Conservation (phyloP, 2,329 filamentous ascomycete genomes). For the Knufia fluminis region DNA sequence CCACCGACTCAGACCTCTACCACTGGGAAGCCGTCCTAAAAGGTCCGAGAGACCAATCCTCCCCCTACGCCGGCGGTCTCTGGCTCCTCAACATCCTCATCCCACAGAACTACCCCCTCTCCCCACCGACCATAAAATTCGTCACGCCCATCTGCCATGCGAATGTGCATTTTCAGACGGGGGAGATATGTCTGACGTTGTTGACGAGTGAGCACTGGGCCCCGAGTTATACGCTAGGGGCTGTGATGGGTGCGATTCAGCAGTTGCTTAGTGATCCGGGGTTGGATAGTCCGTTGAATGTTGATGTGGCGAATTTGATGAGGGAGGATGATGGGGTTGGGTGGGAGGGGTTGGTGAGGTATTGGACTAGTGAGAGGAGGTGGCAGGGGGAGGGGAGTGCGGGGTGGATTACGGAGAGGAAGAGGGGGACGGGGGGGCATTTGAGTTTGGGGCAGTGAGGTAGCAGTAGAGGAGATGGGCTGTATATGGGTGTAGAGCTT, state of each 20-base stretch:
- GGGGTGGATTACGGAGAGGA: constrained; percentile 21
- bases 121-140: constrained; percentile 70
- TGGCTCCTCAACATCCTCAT: constrained; percentile 76
- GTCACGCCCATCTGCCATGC: constrained; percentile 77
- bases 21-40: constrained; percentile 53
- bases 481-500: no score
- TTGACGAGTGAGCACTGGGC: constrained; percentile 67
- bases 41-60: constrained; percentile 35
- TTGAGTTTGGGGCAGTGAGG: no score
- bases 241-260: constrained; percentile 39
- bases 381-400: constrained; percentile 31
- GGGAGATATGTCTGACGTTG: constrained; percentile 90
- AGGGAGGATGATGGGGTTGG: constrained; percentile 36
- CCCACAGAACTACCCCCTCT: constrained; percentile 67
- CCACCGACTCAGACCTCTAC: constrained; percentile 48
- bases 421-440: constrained; percentile 20
- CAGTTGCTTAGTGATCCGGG: constrained; percentile 38
- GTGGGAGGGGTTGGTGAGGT: constrained; percentile 39
- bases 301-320: constrained; percentile 39
- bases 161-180: constrained; percentile 64
- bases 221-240: constrained; percentile 66
- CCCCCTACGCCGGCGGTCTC: constrained; percentile 49
- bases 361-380: constrained; percentile 38
- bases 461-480: no score
- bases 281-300: constrained; percentile 40